phyloP scores from a whole-genome alignment of 2,329 filamentous ascomycete species.

The Cercospora sp. region DNA sequence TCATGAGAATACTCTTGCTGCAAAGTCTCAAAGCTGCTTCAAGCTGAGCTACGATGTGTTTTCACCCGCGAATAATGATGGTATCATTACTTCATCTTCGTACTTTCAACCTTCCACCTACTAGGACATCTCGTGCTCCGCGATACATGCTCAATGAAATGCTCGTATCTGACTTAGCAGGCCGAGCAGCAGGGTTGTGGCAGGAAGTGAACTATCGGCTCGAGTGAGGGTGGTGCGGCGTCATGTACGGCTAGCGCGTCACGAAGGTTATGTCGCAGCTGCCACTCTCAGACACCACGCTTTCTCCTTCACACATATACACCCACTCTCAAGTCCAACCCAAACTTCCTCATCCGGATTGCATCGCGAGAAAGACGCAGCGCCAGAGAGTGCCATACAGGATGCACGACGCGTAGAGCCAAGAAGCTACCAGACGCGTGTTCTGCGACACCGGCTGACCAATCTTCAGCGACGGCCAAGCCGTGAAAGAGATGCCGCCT shows the following conservation, averaged over 20 bases:
- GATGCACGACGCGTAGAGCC: neutral
- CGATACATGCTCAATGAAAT: neutral
- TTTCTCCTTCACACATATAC: neutral
- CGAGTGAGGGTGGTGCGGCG: neutral
- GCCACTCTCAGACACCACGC: neutral
- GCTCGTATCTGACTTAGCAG: neutral
- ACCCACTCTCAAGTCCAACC: neutral
- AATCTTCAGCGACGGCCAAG: neutral
- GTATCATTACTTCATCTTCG: neutral
- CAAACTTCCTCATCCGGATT: neutral
- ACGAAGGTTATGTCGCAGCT: neutral
- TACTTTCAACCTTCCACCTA: neutral
- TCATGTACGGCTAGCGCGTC: constrained; percentile 1
- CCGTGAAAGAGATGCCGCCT: constrained; percentile 6
- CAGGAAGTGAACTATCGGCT: neutral
- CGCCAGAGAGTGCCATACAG: neutral
- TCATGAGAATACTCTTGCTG: neutral
- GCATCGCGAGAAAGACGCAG: neutral
- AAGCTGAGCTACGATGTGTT: neutral
- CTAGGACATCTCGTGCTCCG: neutral
- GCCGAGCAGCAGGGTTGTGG: neutral
- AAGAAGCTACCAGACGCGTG: neutral
- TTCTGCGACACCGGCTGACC: neutral
- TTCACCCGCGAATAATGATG: neutral
- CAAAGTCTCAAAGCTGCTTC: constrained; percentile 5